Conservation (phyloP, 2,329 filamentous ascomycete species). For the Esteya vermicola region DNA sequence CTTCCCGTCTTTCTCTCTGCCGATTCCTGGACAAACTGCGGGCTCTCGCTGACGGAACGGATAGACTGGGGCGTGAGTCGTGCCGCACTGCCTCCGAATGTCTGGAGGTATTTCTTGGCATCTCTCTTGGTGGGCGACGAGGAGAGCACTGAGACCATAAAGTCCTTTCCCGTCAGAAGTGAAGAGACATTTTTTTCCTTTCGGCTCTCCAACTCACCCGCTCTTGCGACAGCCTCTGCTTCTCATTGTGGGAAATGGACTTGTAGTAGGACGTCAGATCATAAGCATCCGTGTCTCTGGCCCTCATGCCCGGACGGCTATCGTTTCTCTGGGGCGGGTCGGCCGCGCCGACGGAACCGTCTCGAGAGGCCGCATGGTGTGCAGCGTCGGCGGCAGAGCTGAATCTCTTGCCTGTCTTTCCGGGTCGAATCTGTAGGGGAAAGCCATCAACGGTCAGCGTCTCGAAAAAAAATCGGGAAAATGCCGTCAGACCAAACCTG, state of each 20-base stretch:
- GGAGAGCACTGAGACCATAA: slow-evolving; percentile 74
- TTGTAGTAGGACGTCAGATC: slow-evolving; percentile 17
- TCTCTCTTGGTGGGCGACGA: slow-evolving; percentile 87
- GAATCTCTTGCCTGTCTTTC: slow-evolving; percentile 6
- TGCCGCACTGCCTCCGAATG: slow-evolving; percentile 42
- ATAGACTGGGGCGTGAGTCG: slow-evolving; percentile 11
- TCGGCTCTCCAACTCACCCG: slow-evolving; percentile 21
- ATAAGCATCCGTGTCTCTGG: background rate
- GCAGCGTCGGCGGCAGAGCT: slow-evolving; percentile 2
- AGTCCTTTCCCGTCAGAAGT: slow-evolving; percentile 41
- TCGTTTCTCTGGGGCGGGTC: no score
- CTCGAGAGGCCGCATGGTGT: background rate
- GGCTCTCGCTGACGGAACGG: slow-evolving; percentile 16
- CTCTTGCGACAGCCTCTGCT: slow-evolving; percentile 30
- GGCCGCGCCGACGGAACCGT: no score
- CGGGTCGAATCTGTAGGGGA: slow-evolving; percentile 5
- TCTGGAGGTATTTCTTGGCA: slow-evolving; percentile 79
- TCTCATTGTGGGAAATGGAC: slow-evolving; percentile 28
- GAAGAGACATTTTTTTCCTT: slow-evolving; percentile 58
- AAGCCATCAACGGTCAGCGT: background rate
- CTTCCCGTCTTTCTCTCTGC: background rate
- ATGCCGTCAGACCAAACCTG: no score
- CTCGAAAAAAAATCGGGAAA: no score
- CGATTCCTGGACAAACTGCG: slow-evolving; percentile 22
- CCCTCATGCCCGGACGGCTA: no score